Evolutionary conservation across 352 stramenopile species (phyloP), one percentile per base, ranked within the genome.

Genomic region (Globisporangium polare): DNA sequence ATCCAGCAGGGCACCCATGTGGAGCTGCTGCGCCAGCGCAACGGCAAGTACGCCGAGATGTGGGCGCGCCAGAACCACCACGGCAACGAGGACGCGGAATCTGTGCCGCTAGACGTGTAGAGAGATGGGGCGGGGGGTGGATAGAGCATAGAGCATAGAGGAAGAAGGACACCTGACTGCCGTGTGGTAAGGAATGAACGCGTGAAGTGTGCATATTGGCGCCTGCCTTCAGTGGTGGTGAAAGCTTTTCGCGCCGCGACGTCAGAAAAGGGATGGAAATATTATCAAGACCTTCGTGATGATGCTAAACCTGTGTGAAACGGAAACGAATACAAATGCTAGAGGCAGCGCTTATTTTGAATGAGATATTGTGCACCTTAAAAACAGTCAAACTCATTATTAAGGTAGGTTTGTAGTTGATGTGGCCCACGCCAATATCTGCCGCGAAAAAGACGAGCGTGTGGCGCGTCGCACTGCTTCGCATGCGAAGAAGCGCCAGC

Each of bases 1-100:
- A 72, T 92, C n/a, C 90, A 98, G 65, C 67, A 88, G 39, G 94
- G 94, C 22, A 94, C 78, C 26, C 94, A 98, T 62, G 58, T 83
- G 20, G 76, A 97, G 58, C 72, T 98, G 35, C 71, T 98, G 68
- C 71, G 73, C 33, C 66, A 83, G 27, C 63, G 65, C 6, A 58
- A 74, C 20, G 76, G 88, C 52, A 88, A 89, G 68, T 96, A 96
- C 67, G 73, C 83, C 29, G 77, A 88, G 52, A 88, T 94, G 73
- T 89, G 83, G 77, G 62, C 69, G 33, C 71, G 73, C 35, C 80
- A 90, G 78, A 83, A 88, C 62, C 68, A 85, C 59, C 63, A 74
- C 60, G 41, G 54, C 4, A 24, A 15, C 12, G 18, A 5, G 2
- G 47, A 43, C 5, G 49, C 33, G 1, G 33, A 39, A 3, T 39